phyloP scores from a whole-genome alignment of 805 yeast genomes.

The Candida morakotiae region DNA sequence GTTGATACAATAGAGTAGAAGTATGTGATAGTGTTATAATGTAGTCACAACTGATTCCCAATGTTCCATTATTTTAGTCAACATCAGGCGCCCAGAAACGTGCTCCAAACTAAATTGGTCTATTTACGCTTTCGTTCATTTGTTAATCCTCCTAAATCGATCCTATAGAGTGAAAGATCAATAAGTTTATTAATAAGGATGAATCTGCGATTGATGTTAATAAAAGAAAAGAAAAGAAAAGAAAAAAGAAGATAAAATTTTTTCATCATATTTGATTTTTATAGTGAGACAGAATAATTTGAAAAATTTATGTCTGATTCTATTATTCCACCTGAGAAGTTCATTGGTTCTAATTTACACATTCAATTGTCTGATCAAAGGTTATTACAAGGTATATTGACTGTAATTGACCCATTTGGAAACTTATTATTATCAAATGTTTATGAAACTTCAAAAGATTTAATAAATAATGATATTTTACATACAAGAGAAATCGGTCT shows the following conservation, averaged over 20 bases:
- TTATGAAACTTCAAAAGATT: slow-evolving; percentile 28
- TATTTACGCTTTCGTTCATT: slow-evolving; percentile 35
- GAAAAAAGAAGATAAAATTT: slow-evolving; percentile 1
- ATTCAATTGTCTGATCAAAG: slow-evolving; percentile 27
- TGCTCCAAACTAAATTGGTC: slow-evolving; percentile 34
- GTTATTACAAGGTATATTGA: slow-evolving; percentile 32
- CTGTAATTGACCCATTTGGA: slow-evolving; percentile 42
- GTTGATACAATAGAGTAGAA: too few relatives aligned
- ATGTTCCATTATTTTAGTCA: slow-evolving; percentile 33
- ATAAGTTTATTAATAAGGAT: slow-evolving; percentile 20
- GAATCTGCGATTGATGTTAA: slow-evolving; percentile 38
- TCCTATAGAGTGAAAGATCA: slow-evolving; percentile 11
- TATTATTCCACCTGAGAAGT: slow-evolving; percentile 15
- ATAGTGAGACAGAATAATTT: slow-evolving; percentile 4
- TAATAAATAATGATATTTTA: slow-evolving; percentile 14
- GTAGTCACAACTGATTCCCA: slow-evolving; percentile 46
- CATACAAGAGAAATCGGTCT: slow-evolving; percentile 44
- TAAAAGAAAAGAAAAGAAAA: slow-evolving; percentile 9
- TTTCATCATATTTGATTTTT: neutral
- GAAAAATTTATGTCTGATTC: neutral
- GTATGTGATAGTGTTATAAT: too few relatives aligned
- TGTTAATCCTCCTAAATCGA: slow-evolving; percentile 21
- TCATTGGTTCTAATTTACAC: slow-evolving; percentile 28
- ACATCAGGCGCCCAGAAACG: slow-evolving; percentile 47
- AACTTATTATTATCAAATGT: slow-evolving; percentile 34